phyloP scores from a whole-genome alignment of 108 stramenopile species.

The Cyclotella distinguenda region DNA sequence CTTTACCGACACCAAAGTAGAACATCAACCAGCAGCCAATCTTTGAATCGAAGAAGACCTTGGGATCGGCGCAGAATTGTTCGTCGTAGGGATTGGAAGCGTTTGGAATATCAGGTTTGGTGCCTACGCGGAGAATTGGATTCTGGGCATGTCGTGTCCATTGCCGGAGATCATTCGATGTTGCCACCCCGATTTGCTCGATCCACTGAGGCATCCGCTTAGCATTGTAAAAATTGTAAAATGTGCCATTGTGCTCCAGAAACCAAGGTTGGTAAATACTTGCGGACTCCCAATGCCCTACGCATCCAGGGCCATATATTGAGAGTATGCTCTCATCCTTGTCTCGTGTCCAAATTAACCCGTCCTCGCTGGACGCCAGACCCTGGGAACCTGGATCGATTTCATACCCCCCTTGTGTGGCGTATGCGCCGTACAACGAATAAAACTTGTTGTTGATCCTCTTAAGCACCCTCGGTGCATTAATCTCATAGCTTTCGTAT shows the following conservation, averaged over 20 bases:
- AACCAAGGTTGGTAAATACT: slow-evolving; percentile 51
- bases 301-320: slow-evolving; percentile 27
- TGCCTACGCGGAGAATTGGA: slow-evolving; percentile 26
- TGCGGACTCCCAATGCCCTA: slow-evolving; percentile 29
- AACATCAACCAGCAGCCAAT: slow-evolving; percentile 43
- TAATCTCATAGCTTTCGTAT: slow-evolving; percentile 37
- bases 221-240: slow-evolving; percentile 53
- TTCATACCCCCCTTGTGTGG: slow-evolving; percentile 34
- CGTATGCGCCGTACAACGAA: slow-evolving; percentile 40
- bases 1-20: slow-evolving; percentile 44
- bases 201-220: slow-evolving; percentile 51
- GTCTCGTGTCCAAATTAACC: slow-evolving; percentile 39
- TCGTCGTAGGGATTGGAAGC: slow-evolving; percentile 16
- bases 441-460: slow-evolving; percentile 26
- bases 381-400: slow-evolving; percentile 40
- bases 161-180: slow-evolving; percentile 22
- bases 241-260: slow-evolving; percentile 33
- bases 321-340: slow-evolving; percentile 38
- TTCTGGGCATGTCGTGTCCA: slow-evolving; percentile 38
- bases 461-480: slow-evolving; percentile 35
- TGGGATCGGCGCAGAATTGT: slow-evolving; percentile 42
- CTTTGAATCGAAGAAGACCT: slow-evolving; percentile 35
- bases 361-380: slow-evolving; percentile 36
- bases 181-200: slow-evolving; percentile 46
- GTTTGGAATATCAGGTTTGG: neutral